Evolutionary conservation across 2,329 filamentous ascomycete genomes (phyloP), one percentile per base, ranked within the genome.

Genomic region (Aspergillus sojae): DNA sequence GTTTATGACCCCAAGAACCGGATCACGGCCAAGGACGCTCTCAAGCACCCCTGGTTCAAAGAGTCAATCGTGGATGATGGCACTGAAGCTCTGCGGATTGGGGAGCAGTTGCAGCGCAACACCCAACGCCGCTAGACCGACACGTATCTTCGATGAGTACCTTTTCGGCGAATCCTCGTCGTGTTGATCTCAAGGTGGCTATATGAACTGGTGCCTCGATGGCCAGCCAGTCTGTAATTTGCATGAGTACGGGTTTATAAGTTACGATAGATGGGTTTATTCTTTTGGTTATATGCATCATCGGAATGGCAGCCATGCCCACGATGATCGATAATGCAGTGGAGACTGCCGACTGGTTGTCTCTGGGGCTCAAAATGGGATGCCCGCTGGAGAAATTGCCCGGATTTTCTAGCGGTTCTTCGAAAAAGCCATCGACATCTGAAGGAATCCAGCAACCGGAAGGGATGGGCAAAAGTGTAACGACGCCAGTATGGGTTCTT

Each of bases 11-110:
- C 88, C 7, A 88, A 87, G 73, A 83, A 84, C 68, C 83, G 88
- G 28, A 89, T 90, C 68, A 87, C 86, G 1, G 88, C 88, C 65
- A 86, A 89, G 67, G 81, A 89, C 70, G 88, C 88, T 19, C 78
- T 90, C 65, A 86, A 88, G 72, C 88, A 90, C 72, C 84, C 85
- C 1, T 90, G 88, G 88, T 90, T 90, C 77, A 86, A 83, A 66
- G 87, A 90, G 74, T 80, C 82, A 14, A 80, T 89, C 26, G 83
- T 88, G 70, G 88, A 90, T 70, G 88, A 90, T 71, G 88, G 88
- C 62, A 89, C 87, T 7, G 87, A 89, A 76, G 87, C 87, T 23
- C 80, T 85, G 62, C 83, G 86, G 62, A 88, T 89, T 66, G 79
- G 84, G 54, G 72, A 83, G 61, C 78, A 82, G 61, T 63, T 78